These are phyloP conservation scores for Boechera retrofracta DNA, from an alignment of 345 rosid genomes.

Conservation along the genomic window DNA sequence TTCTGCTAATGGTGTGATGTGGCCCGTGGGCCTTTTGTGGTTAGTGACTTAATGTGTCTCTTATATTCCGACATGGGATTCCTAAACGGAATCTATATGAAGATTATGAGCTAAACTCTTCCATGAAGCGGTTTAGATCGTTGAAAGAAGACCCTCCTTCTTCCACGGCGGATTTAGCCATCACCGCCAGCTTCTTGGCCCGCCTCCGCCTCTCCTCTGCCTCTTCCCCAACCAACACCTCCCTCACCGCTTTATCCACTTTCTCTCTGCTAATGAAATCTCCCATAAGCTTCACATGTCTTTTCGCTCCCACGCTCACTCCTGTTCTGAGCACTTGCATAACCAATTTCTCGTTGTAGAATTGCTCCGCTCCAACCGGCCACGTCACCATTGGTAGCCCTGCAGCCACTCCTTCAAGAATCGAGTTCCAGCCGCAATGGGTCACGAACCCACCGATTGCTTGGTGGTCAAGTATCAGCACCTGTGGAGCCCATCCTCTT, in stretches of 20 bases:
- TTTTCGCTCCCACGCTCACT: conserved; percentile 45
- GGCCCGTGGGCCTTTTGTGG: no score
- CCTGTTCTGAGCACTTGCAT: conserved; percentile 50
- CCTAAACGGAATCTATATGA: no score
- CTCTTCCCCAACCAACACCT: conserved; percentile 50
- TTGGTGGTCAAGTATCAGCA: conserved; percentile 55
- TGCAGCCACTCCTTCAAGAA: conserved; percentile 49
- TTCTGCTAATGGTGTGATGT: no score
- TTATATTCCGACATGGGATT: no score
- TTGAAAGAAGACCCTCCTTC: conserved; percentile 58
- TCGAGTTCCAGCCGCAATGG: conserved; percentile 65
- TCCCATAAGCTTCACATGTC: conserved; percentile 23
- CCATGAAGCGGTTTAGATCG: conserved; percentile 43
- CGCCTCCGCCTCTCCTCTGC: conserved; percentile 47
- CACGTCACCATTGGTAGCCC: conserved; percentile 60
- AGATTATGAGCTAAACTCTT: conserved; percentile 34
- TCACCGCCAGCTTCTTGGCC: conserved; percentile 36
- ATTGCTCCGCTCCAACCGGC: conserved; percentile 58
- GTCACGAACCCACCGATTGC: conserved; percentile 56
- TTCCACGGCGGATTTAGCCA: conserved; percentile 50
- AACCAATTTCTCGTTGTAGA: conserved; percentile 52
- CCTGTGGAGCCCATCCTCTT: conserved; percentile 58
- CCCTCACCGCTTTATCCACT: conserved; percentile 41
- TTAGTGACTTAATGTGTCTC: no score
- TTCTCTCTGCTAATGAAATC: conserved; percentile 42